phyloP scores from a whole-genome alignment of 73 alveolate genomes.

The Tetrahymena borealis region DNA sequence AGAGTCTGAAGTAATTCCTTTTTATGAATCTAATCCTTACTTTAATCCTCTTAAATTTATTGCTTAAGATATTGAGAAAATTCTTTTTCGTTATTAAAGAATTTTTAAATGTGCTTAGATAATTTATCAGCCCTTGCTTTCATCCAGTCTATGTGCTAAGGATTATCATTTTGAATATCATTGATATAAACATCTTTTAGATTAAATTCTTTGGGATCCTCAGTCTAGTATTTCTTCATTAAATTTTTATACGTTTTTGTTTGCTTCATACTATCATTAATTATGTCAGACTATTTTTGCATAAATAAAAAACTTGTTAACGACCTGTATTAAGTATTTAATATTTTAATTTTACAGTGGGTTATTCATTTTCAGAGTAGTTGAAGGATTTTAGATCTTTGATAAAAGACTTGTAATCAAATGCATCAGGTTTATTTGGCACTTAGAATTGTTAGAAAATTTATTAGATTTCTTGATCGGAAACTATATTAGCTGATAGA shows the following conservation, averaged over 20 bases:
- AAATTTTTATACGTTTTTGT: background rate
- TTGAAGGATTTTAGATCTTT: background rate
- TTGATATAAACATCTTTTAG: background rate
- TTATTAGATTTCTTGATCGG: background rate
- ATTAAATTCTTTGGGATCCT: background rate
- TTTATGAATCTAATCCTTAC: background rate
- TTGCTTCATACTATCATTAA: background rate
- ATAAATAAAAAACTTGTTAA: background rate
- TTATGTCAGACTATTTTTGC: background rate
- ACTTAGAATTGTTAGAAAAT: background rate
- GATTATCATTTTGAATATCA: background rate
- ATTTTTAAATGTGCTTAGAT: background rate
- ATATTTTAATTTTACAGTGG: background rate
- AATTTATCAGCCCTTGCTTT: background rate
- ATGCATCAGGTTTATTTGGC: background rate
- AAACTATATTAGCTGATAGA: background rate
- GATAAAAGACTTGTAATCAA: background rate
- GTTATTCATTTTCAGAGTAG: background rate
- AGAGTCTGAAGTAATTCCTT: background rate
- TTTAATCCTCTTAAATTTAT: background rate
- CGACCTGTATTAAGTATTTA: no score
- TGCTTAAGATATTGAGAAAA: background rate
- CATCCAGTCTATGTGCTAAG: background rate
- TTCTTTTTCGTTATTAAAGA: background rate
- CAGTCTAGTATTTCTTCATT: background rate